Evolutionary conservation across 164 flowering plant genomes (phyloP).

Genomic region (Cinnamomum chago): DNA sequence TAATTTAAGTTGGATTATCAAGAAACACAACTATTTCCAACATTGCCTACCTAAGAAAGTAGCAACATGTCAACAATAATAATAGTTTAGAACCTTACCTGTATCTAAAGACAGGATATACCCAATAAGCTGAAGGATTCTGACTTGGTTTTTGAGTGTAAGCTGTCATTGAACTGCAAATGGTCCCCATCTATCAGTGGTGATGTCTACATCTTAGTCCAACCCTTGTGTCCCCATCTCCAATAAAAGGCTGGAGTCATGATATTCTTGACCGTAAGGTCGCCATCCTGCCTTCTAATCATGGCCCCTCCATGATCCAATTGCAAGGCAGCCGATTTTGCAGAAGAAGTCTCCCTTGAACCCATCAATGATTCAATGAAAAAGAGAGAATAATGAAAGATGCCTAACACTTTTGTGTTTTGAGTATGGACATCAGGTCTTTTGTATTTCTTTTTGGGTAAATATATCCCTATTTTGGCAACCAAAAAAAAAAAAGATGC

Average conservation of each 20-base stretch:
- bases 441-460: no score
- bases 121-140: background rate
- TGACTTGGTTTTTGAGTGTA: background rate
- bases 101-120: background rate
- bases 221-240: background rate
- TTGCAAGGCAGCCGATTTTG: background rate
- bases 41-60: background rate
- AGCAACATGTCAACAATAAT: no score
- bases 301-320: background rate
- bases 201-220: background rate
- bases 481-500: no score
- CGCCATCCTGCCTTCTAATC: background rate
- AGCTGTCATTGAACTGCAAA: background rate
- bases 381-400: no score
- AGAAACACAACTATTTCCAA: background rate
- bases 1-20: background rate
- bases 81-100: background rate
- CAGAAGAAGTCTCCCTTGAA: background rate
- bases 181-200: background rate
- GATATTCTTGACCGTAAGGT: background rate
- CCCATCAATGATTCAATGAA: no score
- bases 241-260: background rate
- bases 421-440: no score
- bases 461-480: no score
- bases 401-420: no score